Percentiles rank a stretch among this genome's conserved stretches.
These are phyloP conservation scores for Melampsora larici-populina DNA, from an alignment of 1,284 basidiomycete species.

Conservation along the genomic window DNA sequence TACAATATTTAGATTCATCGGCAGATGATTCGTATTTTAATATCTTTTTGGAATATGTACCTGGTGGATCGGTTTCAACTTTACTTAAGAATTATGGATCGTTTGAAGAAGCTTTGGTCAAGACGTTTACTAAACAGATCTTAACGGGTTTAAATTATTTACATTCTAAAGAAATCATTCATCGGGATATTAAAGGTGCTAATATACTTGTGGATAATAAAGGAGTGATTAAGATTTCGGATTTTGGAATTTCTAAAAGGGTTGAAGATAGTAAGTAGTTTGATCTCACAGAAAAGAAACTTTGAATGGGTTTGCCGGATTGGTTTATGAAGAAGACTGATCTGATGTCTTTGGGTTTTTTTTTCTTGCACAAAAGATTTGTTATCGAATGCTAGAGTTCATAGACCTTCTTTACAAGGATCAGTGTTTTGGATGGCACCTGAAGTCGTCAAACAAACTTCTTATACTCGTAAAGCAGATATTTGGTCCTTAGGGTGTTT, in stretches of 20 bases:
- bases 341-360: background rate
- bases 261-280: conserved; percentile 78
- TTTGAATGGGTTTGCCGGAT: too few species aligned
- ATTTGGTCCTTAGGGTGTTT: conserved; percentile 98
- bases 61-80: conserved; percentile 92
- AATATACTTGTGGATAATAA: conserved; percentile 99
- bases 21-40: conserved; percentile 84
- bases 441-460: conserved; percentile 93
- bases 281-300: too few species aligned
- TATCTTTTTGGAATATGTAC: conserved; percentile 98
- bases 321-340: background rate
- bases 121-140: conserved; percentile 92
- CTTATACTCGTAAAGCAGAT: conserved; percentile 90
- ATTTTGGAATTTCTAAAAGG: conserved; percentile 99
- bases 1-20: conserved; percentile 64
- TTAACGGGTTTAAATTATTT: conserved; percentile 86
- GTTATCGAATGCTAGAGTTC: conserved; percentile 69
- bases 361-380: conserved; percentile 65
- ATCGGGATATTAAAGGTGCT: conserved; percentile 97
- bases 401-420: conserved; percentile 88
- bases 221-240: conserved; percentile 95
- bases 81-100: conserved; percentile 90
- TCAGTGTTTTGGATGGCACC: conserved; percentile 99
- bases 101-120: conserved; percentile 90
- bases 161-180: conserved; percentile 90